Conservation (phyloP, 1,284 basidiomycete genomes). For the Naganishia sp. region DNA sequence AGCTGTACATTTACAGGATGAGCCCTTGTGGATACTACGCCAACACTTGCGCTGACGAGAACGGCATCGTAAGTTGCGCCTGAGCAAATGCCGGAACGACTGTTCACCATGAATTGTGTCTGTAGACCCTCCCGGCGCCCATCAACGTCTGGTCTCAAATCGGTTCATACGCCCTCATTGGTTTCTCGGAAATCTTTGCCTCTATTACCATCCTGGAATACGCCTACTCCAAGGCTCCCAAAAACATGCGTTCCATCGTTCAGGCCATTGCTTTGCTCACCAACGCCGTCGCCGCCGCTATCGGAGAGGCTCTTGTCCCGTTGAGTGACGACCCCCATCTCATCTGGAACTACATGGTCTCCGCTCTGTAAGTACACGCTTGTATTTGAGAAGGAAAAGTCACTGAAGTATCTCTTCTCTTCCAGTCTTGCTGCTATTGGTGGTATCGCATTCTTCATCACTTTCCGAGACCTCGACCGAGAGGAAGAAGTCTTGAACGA, state of each 20-base stretch:
- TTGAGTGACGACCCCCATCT: conserved; percentile 32
- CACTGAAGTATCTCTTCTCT: not conserved
- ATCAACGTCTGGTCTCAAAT: conserved; percentile 54
- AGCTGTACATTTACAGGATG: conserved; percentile 56
- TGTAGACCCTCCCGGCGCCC: conserved; percentile 34
- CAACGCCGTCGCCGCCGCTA: conserved; percentile 32
- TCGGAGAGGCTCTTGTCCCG: conserved; percentile 30
- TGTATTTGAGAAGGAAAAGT: not conserved
- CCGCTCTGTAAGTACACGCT: conserved; percentile 17
- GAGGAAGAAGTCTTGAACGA: conserved; percentile 30
- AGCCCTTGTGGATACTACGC: conserved; percentile 55
- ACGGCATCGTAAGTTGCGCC: conserved; percentile 36
- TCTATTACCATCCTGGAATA: conserved; percentile 58
- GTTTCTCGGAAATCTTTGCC: conserved; percentile 57
- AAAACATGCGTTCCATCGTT: conserved; percentile 33
- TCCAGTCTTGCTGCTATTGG: conserved; percentile 23
- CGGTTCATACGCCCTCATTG: conserved; percentile 55
- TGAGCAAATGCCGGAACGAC: not conserved
- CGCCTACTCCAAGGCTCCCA: conserved; percentile 51
- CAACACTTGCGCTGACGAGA: conserved; percentile 45
- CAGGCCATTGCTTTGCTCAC: conserved; percentile 31
- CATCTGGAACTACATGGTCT: conserved; percentile 34
- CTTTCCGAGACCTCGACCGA: conserved; percentile 30
- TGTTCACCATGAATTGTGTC: not conserved
- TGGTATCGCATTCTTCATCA: conserved; percentile 31